These are phyloP conservation scores for Pleurotus tuoliensis DNA, from an alignment of 768 basidiomycete genomes.

Conservation along the genomic window DNA sequence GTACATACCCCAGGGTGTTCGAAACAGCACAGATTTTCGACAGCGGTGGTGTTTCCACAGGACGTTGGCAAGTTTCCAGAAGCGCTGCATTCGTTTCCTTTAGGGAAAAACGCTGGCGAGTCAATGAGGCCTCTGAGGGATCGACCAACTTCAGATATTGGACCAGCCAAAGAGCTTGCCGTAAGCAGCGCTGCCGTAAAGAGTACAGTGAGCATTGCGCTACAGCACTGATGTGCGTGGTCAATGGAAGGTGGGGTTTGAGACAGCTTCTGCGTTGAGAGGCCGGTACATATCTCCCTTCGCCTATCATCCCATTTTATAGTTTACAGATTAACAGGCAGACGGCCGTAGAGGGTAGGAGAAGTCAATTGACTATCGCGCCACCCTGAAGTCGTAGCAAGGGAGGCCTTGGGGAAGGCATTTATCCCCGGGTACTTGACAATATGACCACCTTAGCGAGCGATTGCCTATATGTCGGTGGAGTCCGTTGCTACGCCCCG, in stretches of 20 bases:
- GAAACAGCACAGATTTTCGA: slow-evolving; percentile 16
- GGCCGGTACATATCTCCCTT: background rate
- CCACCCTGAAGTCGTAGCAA: background rate
- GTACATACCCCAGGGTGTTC: slow-evolving; percentile 17
- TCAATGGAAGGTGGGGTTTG: background rate
- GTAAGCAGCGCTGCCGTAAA: background rate
- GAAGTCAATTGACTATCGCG: too few species aligned
- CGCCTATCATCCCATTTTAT: background rate
- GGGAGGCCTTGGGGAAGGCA: too few species aligned
- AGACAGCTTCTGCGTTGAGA: background rate
- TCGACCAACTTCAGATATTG: background rate
- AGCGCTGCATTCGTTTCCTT: slow-evolving; percentile 31
- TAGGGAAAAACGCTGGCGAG: background rate
- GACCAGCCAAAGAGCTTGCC: background rate
- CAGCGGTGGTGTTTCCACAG: slow-evolving; percentile 13
- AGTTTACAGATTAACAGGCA: background rate
- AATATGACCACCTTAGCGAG: background rate
- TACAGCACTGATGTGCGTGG: background rate
- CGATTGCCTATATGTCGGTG: background rate
- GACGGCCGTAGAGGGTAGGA: too few species aligned
- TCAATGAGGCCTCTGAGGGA: background rate
- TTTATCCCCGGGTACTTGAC: background rate
- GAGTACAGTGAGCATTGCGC: background rate
- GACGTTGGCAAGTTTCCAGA: slow-evolving; percentile 40
- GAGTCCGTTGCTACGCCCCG: background rate